Percentiles rank a stretch among this genome's conserved stretches.
phyloP scores from a whole-genome alignment of 495 filamentous ascomycete genomes.

The Terfezia claveryi region DNA sequence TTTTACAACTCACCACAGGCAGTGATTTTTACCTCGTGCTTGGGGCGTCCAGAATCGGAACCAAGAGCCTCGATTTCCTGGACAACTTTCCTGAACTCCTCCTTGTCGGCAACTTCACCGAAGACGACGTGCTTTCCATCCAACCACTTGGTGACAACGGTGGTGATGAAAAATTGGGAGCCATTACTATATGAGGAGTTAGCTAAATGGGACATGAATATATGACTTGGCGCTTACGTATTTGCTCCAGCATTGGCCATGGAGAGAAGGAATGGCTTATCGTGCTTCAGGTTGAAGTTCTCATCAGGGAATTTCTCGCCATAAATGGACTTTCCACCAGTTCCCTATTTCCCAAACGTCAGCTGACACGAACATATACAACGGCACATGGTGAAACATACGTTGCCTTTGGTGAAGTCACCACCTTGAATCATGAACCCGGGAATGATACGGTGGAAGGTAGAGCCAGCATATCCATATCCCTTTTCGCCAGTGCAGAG shows the following conservation, averaged over 20 bases:
- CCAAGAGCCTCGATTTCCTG: slow-evolving; percentile 59
- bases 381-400: slow-evolving; percentile 27
- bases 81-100: slow-evolving; percentile 39
- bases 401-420: slow-evolving; percentile 93
- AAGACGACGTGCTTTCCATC: slow-evolving; percentile 68
- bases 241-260: slow-evolving; percentile 69
- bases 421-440: slow-evolving; percentile 98
- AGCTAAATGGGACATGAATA: background rate
- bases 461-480: slow-evolving; percentile 57
- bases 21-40: no score
- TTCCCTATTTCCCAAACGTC: slow-evolving; percentile 33
- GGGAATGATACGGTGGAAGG: slow-evolving; percentile 90
- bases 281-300: slow-evolving; percentile 49
- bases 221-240: slow-evolving; percentile 22
- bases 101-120: slow-evolving; percentile 50
- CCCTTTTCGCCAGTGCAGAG: slow-evolving; percentile 90
- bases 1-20: slow-evolving; percentile 75
- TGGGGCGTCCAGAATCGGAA: slow-evolving; percentile 55
- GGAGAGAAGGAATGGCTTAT: slow-evolving; percentile 41
- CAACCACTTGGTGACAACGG: slow-evolving; percentile 48
- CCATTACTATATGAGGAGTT: slow-evolving; percentile 29
- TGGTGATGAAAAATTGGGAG: slow-evolving; percentile 18
- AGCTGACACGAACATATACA: slow-evolving; percentile 18
- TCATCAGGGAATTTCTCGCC: slow-evolving; percentile 69
- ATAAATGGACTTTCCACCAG: slow-evolving; percentile 71